Percentiles rank a stretch among this genome's conserved stretches.
Conservation (phyloP, 2,329 filamentous ascomycete genomes). For the Cladophialophora exuberans region DNA sequence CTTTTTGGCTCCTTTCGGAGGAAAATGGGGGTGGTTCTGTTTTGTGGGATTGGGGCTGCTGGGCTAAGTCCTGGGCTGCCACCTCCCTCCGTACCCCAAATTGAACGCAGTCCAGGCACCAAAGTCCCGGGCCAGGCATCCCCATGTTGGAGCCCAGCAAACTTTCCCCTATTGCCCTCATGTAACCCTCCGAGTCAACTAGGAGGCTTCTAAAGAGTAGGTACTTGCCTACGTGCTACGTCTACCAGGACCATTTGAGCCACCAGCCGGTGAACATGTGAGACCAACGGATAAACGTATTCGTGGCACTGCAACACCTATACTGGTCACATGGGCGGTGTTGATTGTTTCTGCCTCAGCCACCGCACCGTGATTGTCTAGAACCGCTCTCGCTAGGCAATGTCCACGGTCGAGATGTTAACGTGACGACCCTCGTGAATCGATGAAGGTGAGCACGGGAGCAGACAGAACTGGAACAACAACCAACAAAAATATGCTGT, state of each 20-base stretch:
- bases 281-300: constrained; percentile 2
- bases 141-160: neutral
- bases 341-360: constrained; percentile 9
- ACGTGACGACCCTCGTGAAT: neutral
- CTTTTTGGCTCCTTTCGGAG: constrained; percentile 12
- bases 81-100: neutral
- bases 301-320: neutral
- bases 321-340: constrained; percentile 10
- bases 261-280: neutral
- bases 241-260: neutral
- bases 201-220: no score
- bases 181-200: neutral
- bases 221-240: no score
- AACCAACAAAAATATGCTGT: no score
- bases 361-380: neutral
- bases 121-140: constrained; percentile 3
- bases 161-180: neutral
- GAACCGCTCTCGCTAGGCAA: neutral
- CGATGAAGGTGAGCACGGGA: no score
- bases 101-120: neutral
- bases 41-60: neutral
- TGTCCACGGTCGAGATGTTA: neutral
- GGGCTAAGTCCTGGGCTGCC: neutral
- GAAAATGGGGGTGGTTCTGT: constrained; percentile 1
- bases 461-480: no score